These are phyloP conservation scores for Canariomyces notabilis DNA, from an alignment of 2,329 filamentous ascomycete species.

Conservation along the genomic window DNA sequence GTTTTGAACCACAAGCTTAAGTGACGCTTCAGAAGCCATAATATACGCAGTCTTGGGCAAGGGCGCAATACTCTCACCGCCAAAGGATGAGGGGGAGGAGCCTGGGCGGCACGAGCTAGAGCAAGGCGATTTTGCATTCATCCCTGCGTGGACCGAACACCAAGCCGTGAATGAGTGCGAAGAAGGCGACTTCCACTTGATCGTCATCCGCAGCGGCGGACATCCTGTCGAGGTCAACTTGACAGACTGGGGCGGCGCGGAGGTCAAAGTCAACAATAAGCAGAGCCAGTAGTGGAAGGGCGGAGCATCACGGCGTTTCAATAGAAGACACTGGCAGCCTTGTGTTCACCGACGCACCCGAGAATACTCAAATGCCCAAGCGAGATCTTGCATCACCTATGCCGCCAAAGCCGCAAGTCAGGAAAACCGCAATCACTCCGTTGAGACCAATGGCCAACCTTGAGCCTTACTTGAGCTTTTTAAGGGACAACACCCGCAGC, in stretches of 20 bases:
- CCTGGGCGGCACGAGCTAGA: conserved; percentile 51
- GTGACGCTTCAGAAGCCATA: conserved; percentile 52
- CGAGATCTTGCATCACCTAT: no score
- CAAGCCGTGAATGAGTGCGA: conserved; percentile 63
- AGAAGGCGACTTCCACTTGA: conserved; percentile 57
- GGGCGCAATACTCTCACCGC: conserved; percentile 55
- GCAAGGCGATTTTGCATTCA: conserved; percentile 64
- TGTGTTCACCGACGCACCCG: no score
- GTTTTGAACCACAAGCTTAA: conserved; percentile 6
- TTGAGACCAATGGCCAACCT: no score
- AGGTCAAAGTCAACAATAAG: conserved; percentile 32
- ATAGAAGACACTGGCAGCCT: no score
- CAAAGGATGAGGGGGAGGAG: conserved; percentile 40
- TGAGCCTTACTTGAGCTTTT: no score
- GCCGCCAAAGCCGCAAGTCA: no score
- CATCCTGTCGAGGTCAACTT: conserved; percentile 59
- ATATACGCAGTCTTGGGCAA: conserved; percentile 60
- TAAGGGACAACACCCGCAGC: no score
- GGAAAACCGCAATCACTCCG: no score
- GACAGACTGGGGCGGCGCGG: conserved; percentile 54
- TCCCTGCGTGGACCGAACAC: conserved; percentile 67
- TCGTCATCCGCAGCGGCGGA: conserved; percentile 58
- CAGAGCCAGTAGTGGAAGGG: no score
- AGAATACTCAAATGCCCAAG: no score
- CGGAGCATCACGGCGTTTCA: no score